phyloP scores from a whole-genome alignment of 2,329 filamentous ascomycete genomes.

The Aspergillus fijiensis region DNA sequence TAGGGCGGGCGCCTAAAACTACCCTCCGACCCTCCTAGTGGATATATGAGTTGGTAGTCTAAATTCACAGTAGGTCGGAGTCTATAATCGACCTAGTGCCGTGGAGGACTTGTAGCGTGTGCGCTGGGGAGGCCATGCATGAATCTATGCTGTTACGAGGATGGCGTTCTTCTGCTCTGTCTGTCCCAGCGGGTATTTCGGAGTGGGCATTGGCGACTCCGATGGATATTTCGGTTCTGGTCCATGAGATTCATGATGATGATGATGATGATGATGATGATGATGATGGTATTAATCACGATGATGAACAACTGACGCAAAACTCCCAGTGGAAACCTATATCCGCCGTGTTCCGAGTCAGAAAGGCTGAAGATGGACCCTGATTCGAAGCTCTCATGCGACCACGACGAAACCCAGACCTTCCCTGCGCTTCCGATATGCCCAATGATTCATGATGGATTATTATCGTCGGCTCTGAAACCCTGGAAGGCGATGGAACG shows the following conservation, averaged over 20 bases:
- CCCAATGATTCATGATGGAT: neutral
- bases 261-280: neutral
- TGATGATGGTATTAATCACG: neutral
- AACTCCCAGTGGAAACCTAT: neutral
- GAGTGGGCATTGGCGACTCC: neutral
- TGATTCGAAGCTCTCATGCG: neutral
- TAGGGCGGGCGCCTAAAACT: neutral
- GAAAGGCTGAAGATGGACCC: neutral
- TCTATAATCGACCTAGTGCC: neutral
- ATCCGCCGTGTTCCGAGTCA: neutral
- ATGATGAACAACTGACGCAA: neutral
- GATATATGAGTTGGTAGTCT: neutral
- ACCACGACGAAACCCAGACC: neutral
- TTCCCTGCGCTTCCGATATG: neutral
- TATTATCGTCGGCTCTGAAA: neutral
- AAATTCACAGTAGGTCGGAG: neutral
- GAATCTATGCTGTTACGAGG: neutral
- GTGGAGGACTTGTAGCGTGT: neutral
- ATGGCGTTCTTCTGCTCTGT: neutral
- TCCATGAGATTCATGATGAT: neutral
- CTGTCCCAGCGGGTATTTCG: neutral
- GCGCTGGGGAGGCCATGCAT: neutral
- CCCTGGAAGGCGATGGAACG: constrained; percentile 7
- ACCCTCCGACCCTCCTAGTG: neutral
- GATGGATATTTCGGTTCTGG: neutral